These are phyloP conservation scores for Cladosporium halotolerans DNA, from an alignment of 2,329 filamentous ascomycete genomes.

Conservation along the genomic window DNA sequence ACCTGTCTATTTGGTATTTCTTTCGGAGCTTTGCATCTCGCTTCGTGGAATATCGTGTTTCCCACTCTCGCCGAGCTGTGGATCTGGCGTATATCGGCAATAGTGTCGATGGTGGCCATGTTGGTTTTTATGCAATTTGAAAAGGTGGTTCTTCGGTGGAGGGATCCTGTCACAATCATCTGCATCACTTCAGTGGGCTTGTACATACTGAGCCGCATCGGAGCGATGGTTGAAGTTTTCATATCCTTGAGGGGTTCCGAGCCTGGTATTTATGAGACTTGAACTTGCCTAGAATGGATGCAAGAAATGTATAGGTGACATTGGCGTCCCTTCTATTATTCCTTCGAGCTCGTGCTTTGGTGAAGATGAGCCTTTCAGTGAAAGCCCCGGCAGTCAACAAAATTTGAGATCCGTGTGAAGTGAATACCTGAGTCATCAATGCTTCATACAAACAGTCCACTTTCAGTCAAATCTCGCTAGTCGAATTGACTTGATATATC, in stretches of 20 bases:
- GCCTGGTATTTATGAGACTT: constrained; percentile 2
- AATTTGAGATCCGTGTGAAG: too few relatives aligned
- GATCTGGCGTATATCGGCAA: constrained; percentile 27
- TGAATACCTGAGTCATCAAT: too few relatives aligned
- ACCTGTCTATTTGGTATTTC: constrained; percentile 19
- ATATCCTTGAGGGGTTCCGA: constrained; percentile 2
- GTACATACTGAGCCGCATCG: constrained; percentile 3
- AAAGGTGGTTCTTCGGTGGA: constrained; percentile 8
- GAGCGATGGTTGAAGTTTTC: constrained; percentile 2
- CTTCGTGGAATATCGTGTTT: constrained; percentile 28
- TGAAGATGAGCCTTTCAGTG: too few relatives aligned
- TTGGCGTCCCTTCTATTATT: too few relatives aligned
- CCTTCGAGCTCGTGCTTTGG: too few relatives aligned
- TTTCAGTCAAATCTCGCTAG: too few relatives aligned
- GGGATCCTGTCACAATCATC: not conserved
- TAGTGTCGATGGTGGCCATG: constrained; percentile 25
- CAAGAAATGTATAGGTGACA: too few relatives aligned
- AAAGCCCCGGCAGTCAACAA: too few relatives aligned
- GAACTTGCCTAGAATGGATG: not conserved
- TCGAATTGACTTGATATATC: too few relatives aligned
- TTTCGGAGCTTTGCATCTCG: constrained; percentile 29
- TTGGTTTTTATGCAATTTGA: constrained; percentile 13
- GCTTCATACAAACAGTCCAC: too few relatives aligned
- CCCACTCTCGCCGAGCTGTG: constrained; percentile 26
- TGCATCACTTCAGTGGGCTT: not conserved